Conservation (phyloP, 371 early-diverging fungal genomes). For the Apophysomyces variabilis region DNA sequence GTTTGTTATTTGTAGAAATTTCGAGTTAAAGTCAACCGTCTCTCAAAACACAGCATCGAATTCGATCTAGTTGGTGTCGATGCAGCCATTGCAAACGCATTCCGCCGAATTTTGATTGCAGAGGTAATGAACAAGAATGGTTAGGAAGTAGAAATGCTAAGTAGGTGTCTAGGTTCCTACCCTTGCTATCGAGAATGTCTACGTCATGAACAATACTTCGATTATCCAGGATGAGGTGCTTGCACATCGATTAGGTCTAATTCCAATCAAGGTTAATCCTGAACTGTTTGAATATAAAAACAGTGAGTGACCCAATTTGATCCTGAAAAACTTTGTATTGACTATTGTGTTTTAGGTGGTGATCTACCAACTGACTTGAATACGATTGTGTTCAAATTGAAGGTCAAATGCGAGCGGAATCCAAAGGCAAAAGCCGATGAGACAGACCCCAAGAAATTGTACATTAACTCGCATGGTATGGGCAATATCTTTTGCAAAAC, state of each 20-base stretch:
- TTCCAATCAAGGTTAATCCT: slow-evolving; percentile 94
- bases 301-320: slow-evolving; percentile 33
- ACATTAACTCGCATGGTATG: slow-evolving; percentile 67
- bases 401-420: slow-evolving; percentile 74
- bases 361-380: slow-evolving; percentile 88
- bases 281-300: slow-evolving; percentile 74
- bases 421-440: slow-evolving; percentile 66
- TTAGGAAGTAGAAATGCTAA: not conserved
- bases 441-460: slow-evolving; percentile 73
- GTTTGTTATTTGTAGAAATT: slow-evolving; percentile 50
- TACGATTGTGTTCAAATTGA: slow-evolving; percentile 92
- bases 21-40: slow-evolving; percentile 68
- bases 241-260: slow-evolving; percentile 96
- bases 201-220: slow-evolving; percentile 92
- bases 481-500: not conserved
- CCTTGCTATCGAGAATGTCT: slow-evolving; percentile 98
- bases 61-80: slow-evolving; percentile 96
- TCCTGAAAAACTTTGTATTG: not conserved
- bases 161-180: slow-evolving; percentile 77
- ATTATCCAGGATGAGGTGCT: slow-evolving; percentile 98
- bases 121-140: slow-evolving; percentile 61
- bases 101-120: slow-evolving; percentile 95
- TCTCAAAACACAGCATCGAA: slow-evolving; percentile 81
- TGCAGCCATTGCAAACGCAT: slow-evolving; percentile 95
- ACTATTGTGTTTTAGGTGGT: slow-evolving; percentile 33